Evolutionary conservation across 441 rosid species (phyloP), one percentile per base, ranked within the genome.

Genomic region (Lepidium campestre): DNA sequence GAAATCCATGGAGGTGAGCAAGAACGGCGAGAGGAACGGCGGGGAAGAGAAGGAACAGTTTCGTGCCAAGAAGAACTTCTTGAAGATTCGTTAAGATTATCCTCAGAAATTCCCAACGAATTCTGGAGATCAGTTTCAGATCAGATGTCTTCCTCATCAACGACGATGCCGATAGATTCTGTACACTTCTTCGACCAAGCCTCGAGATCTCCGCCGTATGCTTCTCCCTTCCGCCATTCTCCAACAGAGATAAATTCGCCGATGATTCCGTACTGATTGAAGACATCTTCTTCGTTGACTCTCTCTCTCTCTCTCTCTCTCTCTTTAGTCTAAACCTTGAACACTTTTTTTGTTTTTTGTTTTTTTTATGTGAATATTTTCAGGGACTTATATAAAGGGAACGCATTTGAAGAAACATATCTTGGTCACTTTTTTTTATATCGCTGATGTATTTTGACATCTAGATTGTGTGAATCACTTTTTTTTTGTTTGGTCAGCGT

Each of bases 141-240:
- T 88, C 96, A 23, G 97, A 93, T 71, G 87, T 93, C 53, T 80
- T 85, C 59, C 98, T 77, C 72, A 88, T 45, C 2, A 96, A 87
- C 0, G 96, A 87, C 1, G 95, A 83, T 0, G 95, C 87, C 0
- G 96, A 93, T 88, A 80, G 80, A 82, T 82, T 91, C 70, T 87
- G 91, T 0, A 84, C 88, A 0, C 90, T 85, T 50, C 88, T 78
- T 34, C 85, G 81, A 47, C 32, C 20, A 18, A 32, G 53, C 50
- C 70, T 68, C 2, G 63, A 35, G 11, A 46, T 23, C 48, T 67
- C 59, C 65, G 86, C 55, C 82, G 61, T 40, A 7, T 14, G 10
- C n/a, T 61, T 65, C 0, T 50, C 71, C 13, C 57, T 63, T 41
- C 50, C 50, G 29, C 77, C 77, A 34, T 73, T 73, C 22, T 73